phyloP scores from a whole-genome alignment of 108 stramenopile species.

The Craspedostauros australis region DNA sequence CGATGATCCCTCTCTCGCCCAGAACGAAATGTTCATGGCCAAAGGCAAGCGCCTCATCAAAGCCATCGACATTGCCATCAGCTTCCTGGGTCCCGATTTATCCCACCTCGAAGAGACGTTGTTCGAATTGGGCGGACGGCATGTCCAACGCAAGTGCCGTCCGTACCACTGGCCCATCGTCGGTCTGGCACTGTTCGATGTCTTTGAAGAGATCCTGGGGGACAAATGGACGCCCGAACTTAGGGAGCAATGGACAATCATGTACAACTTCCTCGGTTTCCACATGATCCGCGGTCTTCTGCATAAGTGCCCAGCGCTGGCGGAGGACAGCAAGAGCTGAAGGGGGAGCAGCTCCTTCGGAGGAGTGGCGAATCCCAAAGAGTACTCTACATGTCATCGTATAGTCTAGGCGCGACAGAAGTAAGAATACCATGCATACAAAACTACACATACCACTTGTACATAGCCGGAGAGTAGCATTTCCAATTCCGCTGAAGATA shows the following conservation, averaged over 20 bases:
- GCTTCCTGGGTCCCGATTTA: slow-evolving; percentile 22
- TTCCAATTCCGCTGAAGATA: no score
- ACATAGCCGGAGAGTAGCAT: no score
- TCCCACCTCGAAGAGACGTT: slow-evolving; percentile 9
- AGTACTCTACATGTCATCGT: no score
- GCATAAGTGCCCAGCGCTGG: no score
- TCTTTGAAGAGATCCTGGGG: slow-evolving; percentile 1
- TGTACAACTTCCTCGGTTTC: slow-evolving; percentile 8
- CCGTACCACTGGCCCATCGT: slow-evolving; percentile 18
- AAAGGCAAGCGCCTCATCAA: slow-evolving; percentile 7
- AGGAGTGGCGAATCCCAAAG: no score
- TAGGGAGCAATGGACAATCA: slow-evolving; percentile 2
- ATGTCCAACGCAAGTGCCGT: slow-evolving; percentile 3
- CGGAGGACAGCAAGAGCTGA: no score
- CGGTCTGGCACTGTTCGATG: slow-evolving; percentile 5
- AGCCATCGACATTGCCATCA: slow-evolving; percentile 7
- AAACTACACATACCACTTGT: no score
- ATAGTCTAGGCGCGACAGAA: no score
- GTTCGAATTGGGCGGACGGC: slow-evolving; percentile 12
- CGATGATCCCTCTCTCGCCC: background rate
- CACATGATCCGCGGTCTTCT: slow-evolving; percentile 9
- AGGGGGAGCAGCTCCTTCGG: no score
- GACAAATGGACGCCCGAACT: background rate
- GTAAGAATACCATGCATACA: no score
- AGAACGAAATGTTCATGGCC: slow-evolving; percentile 2